Percentiles rank a stretch among this genome's conserved stretches.
Conservation (phyloP, 2,329 filamentous ascomycete species). For the Colletotrichum orchidophilum region DNA sequence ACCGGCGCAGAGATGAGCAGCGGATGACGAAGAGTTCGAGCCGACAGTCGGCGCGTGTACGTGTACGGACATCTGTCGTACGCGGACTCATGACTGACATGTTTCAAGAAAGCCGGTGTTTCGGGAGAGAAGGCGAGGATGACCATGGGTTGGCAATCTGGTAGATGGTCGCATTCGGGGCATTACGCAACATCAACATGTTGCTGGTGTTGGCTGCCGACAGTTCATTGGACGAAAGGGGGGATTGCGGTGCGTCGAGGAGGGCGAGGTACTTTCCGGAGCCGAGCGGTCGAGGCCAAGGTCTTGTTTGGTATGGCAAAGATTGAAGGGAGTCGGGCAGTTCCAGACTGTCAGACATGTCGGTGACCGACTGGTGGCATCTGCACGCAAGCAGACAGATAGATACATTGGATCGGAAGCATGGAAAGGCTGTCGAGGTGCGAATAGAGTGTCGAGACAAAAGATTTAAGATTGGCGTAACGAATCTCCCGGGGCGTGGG, state of each 20-base stretch:
- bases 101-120: slow-evolving; percentile 19
- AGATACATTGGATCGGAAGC: no score
- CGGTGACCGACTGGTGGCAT: background rate
- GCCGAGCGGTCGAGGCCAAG: background rate
- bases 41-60: background rate
- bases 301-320: background rate
- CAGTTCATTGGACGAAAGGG: background rate
- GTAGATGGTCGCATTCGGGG: background rate
- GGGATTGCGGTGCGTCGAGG: background rate
- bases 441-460: background rate
- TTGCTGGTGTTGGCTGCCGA: background rate
- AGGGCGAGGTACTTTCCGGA: slow-evolving; percentile 1
- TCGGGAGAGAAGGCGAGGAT: slow-evolving; percentile 8
- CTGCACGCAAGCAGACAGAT: no score
- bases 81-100: background rate
- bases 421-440: background rate
- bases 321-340: background rate
- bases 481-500: background rate
- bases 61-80: background rate
- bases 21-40: background rate
- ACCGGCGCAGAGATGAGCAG: background rate
- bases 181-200: background rate
- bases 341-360: background rate
- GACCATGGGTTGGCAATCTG: background rate
- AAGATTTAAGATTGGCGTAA: background rate